Evolutionary conservation across 148 eudicot species (phyloP).

Genomic region (Spergularia marina): DNA sequence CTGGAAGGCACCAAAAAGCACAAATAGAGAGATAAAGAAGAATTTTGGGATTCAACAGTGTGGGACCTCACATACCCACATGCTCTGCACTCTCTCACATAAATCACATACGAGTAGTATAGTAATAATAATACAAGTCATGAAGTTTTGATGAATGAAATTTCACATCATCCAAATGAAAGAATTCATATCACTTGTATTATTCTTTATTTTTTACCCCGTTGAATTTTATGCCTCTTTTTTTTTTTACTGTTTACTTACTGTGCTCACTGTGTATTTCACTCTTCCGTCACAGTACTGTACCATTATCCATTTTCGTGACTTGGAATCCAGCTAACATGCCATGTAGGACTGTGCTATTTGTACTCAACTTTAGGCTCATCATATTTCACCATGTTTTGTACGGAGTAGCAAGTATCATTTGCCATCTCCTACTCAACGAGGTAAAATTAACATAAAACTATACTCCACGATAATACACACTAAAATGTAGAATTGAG

Average conservation of each 20-base stretch:
- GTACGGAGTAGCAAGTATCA: no score
- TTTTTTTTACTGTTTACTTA: background rate
- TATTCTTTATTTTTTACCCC: background rate
- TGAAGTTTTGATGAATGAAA: background rate
- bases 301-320: no score
- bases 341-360: no score
- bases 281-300: background rate
- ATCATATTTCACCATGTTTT: no score
- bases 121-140: background rate
- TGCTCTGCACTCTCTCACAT: constrained; percentile 18
- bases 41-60: constrained; percentile 12
- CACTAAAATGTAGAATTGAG: no score
- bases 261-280: background rate
- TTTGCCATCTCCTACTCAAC: no score
- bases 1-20: constrained; percentile 42
- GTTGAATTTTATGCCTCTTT: background rate
- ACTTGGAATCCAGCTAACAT: no score
- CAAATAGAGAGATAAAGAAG: constrained; percentile 15
- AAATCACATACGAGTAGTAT: background rate
- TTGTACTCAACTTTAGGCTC: no score
- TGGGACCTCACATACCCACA: constrained; percentile 20
- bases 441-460: no score
- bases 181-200: no score
- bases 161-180: background rate
- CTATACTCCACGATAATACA: no score